phyloP scores from a whole-genome alignment of 768 basidiomycete species.

The Serpula lacrymans region DNA sequence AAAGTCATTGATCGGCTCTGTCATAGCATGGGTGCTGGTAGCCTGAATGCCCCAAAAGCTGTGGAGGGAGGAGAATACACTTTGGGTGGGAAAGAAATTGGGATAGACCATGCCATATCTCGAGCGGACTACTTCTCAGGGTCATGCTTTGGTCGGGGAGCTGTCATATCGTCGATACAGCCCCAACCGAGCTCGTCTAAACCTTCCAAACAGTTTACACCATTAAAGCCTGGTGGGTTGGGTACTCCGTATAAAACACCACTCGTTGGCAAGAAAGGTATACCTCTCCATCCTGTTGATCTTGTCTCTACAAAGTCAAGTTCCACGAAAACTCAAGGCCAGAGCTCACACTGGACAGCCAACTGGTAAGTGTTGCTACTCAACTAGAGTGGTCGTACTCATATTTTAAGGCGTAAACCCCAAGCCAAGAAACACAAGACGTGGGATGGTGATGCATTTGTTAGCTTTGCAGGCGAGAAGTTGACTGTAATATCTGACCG shows the following conservation, averaged over 20 bases:
- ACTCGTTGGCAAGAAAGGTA: slow-evolving; percentile 19
- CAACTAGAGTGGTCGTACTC: slow-evolving; percentile 3
- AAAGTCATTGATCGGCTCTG: not conserved
- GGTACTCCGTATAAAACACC: slow-evolving; percentile 19
- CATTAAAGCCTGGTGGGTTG: slow-evolving; percentile 26
- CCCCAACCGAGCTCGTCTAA: slow-evolving; percentile 22
- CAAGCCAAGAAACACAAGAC: slow-evolving; percentile 76
- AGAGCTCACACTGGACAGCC: slow-evolving; percentile 55
- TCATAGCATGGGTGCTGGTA: slow-evolving; percentile 52
- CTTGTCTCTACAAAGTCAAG: slow-evolving; percentile 20
- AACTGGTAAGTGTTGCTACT: slow-evolving; percentile 51
- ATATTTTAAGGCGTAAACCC: slow-evolving; percentile 58
- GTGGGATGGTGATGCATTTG: slow-evolving; percentile 80
- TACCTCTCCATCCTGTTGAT: slow-evolving; percentile 41
- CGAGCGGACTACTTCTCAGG: slow-evolving; percentile 60
- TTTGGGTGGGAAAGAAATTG: slow-evolving; percentile 57
- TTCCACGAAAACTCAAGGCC: slow-evolving; percentile 8
- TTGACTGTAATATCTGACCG: slow-evolving; percentile 64
- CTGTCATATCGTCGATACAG: slow-evolving; percentile 12
- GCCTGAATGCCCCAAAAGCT: slow-evolving; percentile 36
- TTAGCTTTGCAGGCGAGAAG: slow-evolving; percentile 47
- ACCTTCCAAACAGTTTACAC: slow-evolving; percentile 26
- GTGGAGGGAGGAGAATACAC: slow-evolving; percentile 35
- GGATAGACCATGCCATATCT: slow-evolving; percentile 58
- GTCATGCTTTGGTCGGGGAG: slow-evolving; percentile 51